These are phyloP conservation scores for Parietichytrium sp. DNA, from an alignment of 108 stramenopile species.

Conservation along the genomic window DNA sequence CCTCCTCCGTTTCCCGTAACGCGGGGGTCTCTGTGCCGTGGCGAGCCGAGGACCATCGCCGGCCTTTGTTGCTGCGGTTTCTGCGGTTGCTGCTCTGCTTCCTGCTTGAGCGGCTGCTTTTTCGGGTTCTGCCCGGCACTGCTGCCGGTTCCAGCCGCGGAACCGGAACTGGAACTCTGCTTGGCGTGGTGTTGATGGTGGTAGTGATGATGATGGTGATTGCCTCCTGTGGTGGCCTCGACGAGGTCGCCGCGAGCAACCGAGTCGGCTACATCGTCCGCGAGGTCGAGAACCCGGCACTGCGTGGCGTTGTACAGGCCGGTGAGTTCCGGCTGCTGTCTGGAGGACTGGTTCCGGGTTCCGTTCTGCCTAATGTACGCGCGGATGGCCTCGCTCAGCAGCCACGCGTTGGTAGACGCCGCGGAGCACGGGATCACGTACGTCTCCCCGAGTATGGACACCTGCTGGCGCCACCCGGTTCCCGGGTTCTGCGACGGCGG, in stretches of 20 bases:
- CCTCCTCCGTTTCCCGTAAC: too few species aligned
- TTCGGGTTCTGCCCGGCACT: too few species aligned
- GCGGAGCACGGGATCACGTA: neutral
- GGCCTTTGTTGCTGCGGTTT: too few species aligned
- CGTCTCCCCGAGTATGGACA: neutral
- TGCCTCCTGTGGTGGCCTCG: conserved; percentile 8
- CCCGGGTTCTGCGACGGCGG: neutral
- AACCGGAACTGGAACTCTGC: too few species aligned
- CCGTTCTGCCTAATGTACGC: neutral
- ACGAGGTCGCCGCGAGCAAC: neutral
- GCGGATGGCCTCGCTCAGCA: conserved; percentile 30
- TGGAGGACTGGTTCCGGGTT: neutral
- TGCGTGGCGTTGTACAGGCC: conserved; percentile 25
- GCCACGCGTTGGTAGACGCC: conserved; percentile 24
- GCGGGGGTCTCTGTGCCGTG: too few species aligned
- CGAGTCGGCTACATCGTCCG: neutral
- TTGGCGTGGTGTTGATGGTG: too few species aligned
- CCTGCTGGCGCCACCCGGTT: neutral
- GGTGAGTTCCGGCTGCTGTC: neutral
- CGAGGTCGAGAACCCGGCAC: neutral
- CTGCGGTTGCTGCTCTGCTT: too few species aligned
- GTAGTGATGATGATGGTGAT: too few species aligned
- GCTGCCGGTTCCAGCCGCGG: too few species aligned
- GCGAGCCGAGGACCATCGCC: too few species aligned
- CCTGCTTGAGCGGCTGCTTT: too few species aligned